Evolutionary conservation across 257 asterid species (phyloP), one percentile per base, ranked within the genome.

Genomic region (Misopates orontium): DNA sequence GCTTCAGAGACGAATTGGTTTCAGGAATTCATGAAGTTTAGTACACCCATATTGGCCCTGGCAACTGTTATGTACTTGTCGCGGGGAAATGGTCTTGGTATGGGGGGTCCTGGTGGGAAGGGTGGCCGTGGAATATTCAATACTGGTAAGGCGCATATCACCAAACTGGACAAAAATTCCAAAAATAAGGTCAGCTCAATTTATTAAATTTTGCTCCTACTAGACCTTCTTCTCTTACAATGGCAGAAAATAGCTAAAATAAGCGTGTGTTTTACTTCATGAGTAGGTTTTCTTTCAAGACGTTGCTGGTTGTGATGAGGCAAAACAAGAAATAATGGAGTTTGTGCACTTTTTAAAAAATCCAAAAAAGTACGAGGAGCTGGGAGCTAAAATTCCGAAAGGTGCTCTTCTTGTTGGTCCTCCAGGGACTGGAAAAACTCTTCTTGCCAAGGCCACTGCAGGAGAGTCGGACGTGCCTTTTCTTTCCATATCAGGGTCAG

Each of bases 301-400:
- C 64, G 98, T 92, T 48, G 98, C 98, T 67, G 98, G 97, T 21
- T 92, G 98, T 59, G 96, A 89, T 19, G 98, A 92, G 84, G 97
- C 96, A 64, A 92, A 92, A 73, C 95, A 89, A 78, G 98, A 92
- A 73, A 85, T 92, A 50, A 92, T 91, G 96, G 98, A 91, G 86
- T 91, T 91, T 59, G 96, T 89, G 54, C 95, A 91, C 80, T 91
- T 91, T 73, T 90, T 92, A 15, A 83, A 82, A 77, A 89, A 89
- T 59, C 97, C 97, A 9, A 92, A 92, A 69, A 92, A 89, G 77
- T 92, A 92, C 13, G 87, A 89, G 75, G 84, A 73, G 41, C 73
- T 92, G 41, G 98, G 98, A 20, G 97, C 96, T 10, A 89, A 89
- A 82, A 89, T 92, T 64, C 98, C 97, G 0, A 87, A 76, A 83